Conservation (phyloP, 2,329 filamentous ascomycete species). For the Nemania abortiva region DNA sequence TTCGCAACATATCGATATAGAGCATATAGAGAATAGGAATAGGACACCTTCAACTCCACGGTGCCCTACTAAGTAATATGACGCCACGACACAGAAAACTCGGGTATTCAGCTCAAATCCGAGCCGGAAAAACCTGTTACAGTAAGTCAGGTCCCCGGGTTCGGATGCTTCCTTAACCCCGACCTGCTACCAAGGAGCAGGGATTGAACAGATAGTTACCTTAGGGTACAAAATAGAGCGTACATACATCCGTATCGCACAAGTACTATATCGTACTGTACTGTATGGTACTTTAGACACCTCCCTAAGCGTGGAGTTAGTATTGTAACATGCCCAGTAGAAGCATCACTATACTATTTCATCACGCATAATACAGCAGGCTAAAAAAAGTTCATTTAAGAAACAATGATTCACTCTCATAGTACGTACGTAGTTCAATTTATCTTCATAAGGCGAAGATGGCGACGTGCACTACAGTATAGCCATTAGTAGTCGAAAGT, state of each 20-base stretch:
- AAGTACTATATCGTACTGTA: too few relatives aligned
- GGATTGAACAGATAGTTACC: constrained; percentile 4
- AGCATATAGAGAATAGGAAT: not conserved
- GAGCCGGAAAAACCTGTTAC: constrained; percentile 2
- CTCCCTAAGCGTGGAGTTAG: too few relatives aligned
- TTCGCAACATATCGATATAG: not conserved
- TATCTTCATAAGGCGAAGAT: not conserved
- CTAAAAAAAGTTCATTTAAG: too few relatives aligned
- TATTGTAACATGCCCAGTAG: too few relatives aligned
- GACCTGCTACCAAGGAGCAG: constrained; percentile 14
- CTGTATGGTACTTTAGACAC: too few relatives aligned
- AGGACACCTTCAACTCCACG: not conserved
- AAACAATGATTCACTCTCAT: too few relatives aligned
- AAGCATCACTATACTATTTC: too few relatives aligned
- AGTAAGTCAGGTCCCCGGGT: constrained; percentile 15
- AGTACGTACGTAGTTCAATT: too few relatives aligned
- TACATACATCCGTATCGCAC: too few relatives aligned
- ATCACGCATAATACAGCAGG: too few relatives aligned
- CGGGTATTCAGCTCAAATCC: not conserved
- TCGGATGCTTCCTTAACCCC: constrained; percentile 32
- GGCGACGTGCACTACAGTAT: not conserved
- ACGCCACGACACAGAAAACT: constrained; percentile 10
- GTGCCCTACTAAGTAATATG: not conserved
- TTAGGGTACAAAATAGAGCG: not conserved
- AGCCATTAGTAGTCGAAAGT: not conserved